Percentiles rank a stretch among this genome's conserved stretches.
Conservation (phyloP, 495 filamentous ascomycete species). For the Penicillium ucsense region DNA sequence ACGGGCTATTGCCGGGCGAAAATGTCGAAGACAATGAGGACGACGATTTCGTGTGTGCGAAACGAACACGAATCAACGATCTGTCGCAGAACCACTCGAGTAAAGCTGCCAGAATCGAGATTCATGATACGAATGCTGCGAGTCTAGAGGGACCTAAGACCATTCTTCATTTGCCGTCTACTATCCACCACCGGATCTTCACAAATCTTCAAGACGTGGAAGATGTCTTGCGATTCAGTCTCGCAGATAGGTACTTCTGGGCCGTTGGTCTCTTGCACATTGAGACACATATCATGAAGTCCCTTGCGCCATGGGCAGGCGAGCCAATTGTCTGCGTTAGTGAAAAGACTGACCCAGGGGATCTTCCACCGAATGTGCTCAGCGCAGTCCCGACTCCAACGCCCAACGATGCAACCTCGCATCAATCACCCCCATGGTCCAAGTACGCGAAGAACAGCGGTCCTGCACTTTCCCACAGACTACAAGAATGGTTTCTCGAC, state of each 20-base stretch:
- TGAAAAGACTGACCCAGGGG: conserved; percentile 1
- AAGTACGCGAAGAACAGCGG: conserved; percentile 5
- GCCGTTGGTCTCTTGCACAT: conserved; percentile 8
- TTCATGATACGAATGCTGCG: conserved; percentile 1
- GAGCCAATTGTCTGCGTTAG: conserved; percentile 9
- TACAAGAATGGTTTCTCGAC: conserved; percentile 2
- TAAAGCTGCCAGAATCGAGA: conserved; percentile 7
- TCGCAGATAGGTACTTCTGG: conserved; percentile 12
- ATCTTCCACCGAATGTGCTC: conserved; percentile 2
- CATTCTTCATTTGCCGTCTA: conserved; percentile 1
- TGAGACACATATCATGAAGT: conserved; percentile 6
- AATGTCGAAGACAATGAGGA: conserved; percentile 11
- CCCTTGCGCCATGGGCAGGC: conserved; percentile 10
- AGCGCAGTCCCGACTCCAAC: neutral
- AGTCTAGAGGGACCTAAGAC: neutral
- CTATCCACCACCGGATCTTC: conserved; percentile 9
- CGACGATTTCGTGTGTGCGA: conserved; percentile 5
- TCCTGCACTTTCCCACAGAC: conserved; percentile 1
- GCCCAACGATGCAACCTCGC: conserved; percentile 1
- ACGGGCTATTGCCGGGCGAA: conserved; percentile 6
- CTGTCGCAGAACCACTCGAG: conserved; percentile 4
- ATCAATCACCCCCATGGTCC: neutral
- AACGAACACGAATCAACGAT: neutral
- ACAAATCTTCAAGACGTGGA: conserved; percentile 7
- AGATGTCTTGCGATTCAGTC: conserved; percentile 6